phyloP scores from a whole-genome alignment of 495 filamentous ascomycete genomes.

The Echria macrotheca region DNA sequence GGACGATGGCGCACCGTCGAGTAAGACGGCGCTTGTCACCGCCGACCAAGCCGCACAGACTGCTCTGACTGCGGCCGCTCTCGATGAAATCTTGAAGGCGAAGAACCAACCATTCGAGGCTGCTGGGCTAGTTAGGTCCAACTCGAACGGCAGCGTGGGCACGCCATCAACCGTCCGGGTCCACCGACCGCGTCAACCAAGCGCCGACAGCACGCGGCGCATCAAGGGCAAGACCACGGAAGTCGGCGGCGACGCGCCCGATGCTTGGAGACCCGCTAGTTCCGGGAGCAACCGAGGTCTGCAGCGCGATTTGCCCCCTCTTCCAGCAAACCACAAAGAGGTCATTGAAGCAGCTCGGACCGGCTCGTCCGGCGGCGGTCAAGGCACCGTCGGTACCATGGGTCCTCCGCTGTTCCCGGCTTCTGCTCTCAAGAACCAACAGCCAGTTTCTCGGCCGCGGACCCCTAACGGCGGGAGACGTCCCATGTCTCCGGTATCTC shows the following conservation, averaged over 20 bases:
- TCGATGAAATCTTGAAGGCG: slow-evolving; percentile 59
- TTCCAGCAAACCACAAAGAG: slow-evolving; percentile 77
- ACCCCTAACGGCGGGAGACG: slow-evolving; percentile 53
- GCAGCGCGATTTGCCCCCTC: slow-evolving; percentile 51
- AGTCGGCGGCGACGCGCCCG: slow-evolving; percentile 13
- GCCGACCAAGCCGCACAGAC: slow-evolving; percentile 71
- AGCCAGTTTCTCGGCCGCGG: slow-evolving; percentile 52
- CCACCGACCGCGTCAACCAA: slow-evolving; percentile 34
- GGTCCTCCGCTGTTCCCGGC: slow-evolving; percentile 81
- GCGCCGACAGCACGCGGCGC: slow-evolving; percentile 31
- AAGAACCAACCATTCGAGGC: slow-evolving; percentile 27
- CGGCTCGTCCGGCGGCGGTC: slow-evolving; percentile 40
- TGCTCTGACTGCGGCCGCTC: slow-evolving; percentile 62
- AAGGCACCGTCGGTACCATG: slow-evolving; percentile 56
- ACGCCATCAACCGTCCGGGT: slow-evolving; percentile 31
- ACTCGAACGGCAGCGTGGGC: slow-evolving; percentile 22
- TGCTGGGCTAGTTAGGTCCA: slow-evolving; percentile 18
- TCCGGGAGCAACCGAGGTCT: slow-evolving; percentile 51
- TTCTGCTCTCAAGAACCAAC: slow-evolving; percentile 58
- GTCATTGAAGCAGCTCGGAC: slow-evolving; percentile 72
- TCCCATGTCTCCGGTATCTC: slow-evolving; percentile 34
- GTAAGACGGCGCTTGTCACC: slow-evolving; percentile 36
- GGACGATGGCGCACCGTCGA: slow-evolving; percentile 29
- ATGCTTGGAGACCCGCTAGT: slow-evolving; percentile 58
- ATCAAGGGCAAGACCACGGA: slow-evolving; percentile 31